A percentile compares a stretch with the other conserved stretches of the same genome.
Evolutionary conservation across 2,329 filamentous ascomycete genomes (phyloP).

Genomic region (Ceratocystis lukuohia): DNA sequence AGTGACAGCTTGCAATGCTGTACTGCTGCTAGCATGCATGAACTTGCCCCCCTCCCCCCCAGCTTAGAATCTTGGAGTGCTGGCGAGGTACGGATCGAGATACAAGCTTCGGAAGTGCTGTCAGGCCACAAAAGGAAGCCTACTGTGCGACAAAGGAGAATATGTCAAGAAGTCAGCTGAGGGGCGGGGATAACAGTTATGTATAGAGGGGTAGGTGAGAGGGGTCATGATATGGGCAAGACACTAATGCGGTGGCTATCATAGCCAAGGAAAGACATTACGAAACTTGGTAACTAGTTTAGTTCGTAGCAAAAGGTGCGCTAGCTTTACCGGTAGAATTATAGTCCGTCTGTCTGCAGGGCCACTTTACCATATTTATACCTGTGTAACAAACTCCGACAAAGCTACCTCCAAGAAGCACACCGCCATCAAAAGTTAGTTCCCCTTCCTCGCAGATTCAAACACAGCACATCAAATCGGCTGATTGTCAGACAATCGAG

Average conservation of each 20-base stretch:
- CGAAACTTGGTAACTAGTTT: too few relatives aligned
- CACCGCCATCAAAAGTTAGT: not conserved
- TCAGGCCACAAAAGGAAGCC: not conserved
- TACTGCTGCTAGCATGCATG: not conserved
- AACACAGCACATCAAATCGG: not conserved
- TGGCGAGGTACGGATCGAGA: not conserved
- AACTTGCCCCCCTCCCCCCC: not conserved
- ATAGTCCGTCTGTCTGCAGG: not conserved
- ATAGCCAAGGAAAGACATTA: too few relatives aligned
- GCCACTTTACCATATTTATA: not conserved
- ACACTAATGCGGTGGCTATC: not conserved
- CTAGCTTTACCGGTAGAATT: not conserved
- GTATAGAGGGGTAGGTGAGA: too few relatives aligned
- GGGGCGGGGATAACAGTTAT: too few relatives aligned
- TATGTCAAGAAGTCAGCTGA: not conserved
- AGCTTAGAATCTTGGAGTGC: not conserved
- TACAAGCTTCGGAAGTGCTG: not conserved
- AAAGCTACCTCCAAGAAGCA: not conserved
- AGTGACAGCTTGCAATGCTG: not conserved
- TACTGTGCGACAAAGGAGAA: not conserved
- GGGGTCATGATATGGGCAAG: not conserved
- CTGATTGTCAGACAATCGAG: not conserved
- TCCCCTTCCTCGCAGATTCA: not conserved
- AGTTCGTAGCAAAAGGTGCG: too few relatives aligned
- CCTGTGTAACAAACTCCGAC: not conserved